Evolutionary conservation across 768 basidiomycete species (phyloP), one percentile per base, ranked within the genome.

Genomic region (Multifurca ochricompacta): DNA sequence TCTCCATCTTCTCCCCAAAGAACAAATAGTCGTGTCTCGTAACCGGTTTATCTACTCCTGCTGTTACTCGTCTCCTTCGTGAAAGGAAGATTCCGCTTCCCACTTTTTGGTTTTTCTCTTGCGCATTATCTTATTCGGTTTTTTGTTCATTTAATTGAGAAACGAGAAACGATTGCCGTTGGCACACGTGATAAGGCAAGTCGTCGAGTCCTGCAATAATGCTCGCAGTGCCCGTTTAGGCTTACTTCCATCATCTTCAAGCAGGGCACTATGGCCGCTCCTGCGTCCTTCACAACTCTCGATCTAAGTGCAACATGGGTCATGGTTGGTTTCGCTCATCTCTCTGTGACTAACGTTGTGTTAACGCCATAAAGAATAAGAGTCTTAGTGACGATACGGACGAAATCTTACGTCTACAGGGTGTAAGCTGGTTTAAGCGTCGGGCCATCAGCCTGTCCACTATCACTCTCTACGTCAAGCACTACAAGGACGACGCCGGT

Each of bases 341-440:
- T 28, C 2, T 41, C 10, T 36, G n/a, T 19, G 19, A 40, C 27
- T n/a, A 32, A 28, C 27, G 47, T 30, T 32, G 23, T 9, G 14
- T 32, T 35, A 8, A 23, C 45, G 14, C 28, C 25, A 7, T 37
- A 49, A 55, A 89, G 87, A 87, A 85, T 73, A 88, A 84, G 68
- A 40, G 71, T 1, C 74, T 87, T 49, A 84, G 81, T 36, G 85
- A 83, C 60, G 62, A 64, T 28, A 74, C 75, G 4, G 86, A 88
- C 48, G 73, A 73, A 25, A 82, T 91, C 57, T 79, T 91, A 37
- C 65, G 67, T 30, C 71, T 84, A 3, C 88, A 90, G 65, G 88
- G 88, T 46, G 74, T 91, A 30, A 66, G 81, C 31, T 91, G 87
- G 87, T 54, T 82, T 42, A 84, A 73, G 60, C 79, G 88, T 59